Evolutionary conservation across 768 basidiomycete genomes (phyloP).

Genomic region (Kwoniella sp.): DNA sequence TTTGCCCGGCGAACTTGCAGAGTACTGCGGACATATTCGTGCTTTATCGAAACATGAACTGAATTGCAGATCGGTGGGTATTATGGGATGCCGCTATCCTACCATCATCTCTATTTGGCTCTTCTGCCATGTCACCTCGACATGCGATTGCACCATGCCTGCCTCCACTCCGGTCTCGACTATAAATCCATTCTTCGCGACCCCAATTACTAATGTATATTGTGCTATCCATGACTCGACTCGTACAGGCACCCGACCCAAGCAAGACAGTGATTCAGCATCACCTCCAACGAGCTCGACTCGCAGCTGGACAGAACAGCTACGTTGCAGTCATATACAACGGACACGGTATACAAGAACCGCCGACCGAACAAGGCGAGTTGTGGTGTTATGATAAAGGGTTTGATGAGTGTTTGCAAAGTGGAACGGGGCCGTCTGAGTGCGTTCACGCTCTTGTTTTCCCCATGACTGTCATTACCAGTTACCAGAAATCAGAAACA

Average conservation of each 20-base stretch:
- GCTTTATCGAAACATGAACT: constrained; percentile 15
- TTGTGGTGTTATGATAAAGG: constrained; percentile 49
- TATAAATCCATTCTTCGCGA: no score
- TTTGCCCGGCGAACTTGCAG: constrained; percentile 11
- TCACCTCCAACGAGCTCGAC: constrained; percentile 39
- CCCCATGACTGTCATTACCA: no score
- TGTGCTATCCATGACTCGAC: no score
- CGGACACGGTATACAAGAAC: constrained; percentile 51
- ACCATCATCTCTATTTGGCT: no score
- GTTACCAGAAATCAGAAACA: no score
- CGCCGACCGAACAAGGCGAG: constrained; percentile 51
- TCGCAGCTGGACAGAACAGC: constrained; percentile 37
- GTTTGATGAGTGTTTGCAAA: constrained; percentile 43
- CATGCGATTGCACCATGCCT: no score
- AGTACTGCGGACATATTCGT: constrained; percentile 19
- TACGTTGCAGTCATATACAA: constrained; percentile 45
- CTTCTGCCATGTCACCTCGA: no score
- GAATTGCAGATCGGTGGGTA: constrained; percentile 22
- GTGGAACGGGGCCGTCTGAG: constrained; percentile 44
- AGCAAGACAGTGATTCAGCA: constrained; percentile 43
- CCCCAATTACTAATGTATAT: no score
- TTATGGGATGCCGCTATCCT: no score
- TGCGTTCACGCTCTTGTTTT: constrained; percentile 18
- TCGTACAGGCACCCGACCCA: constrained; percentile 39
- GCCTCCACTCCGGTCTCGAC: no score